Conservation (phyloP, 345 rosid species). For the Carallia brachiata region DNA sequence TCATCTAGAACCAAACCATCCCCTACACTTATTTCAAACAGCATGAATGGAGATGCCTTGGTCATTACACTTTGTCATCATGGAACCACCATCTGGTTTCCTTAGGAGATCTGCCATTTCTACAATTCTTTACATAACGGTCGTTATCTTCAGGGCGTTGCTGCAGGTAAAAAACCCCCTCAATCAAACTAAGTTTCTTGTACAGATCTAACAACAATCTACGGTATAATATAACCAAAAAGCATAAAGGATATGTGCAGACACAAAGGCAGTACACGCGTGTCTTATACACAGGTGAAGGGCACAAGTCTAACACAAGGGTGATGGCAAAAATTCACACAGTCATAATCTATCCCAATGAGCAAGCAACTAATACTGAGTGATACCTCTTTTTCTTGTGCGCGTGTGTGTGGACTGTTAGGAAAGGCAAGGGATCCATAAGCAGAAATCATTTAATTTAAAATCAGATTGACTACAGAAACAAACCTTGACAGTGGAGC, state of each 20-base stretch:
- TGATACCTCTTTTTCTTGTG: neutral
- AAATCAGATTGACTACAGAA: neutral
- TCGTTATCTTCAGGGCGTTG: conserved; percentile 96
- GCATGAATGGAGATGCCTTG: conserved; percentile 18
- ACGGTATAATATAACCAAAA: neutral
- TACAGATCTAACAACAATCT: too few species aligned
- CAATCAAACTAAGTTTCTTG: neutral
- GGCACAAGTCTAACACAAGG: neutral
- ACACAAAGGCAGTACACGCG: too few species aligned
- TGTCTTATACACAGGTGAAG: too few species aligned
- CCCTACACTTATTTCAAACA: conserved; percentile 23
- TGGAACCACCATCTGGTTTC: conserved; percentile 99
- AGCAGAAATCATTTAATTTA: neutral
- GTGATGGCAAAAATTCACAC: neutral
- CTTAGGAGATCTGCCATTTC: conserved; percentile 94
- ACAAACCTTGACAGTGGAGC: conserved; percentile 86
- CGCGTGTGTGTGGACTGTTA: neutral
- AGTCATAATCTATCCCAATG: neutral
- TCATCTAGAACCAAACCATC: conserved; percentile 19
- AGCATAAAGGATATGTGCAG: neutral
- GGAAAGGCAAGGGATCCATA: too few species aligned
- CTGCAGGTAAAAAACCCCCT: conserved; percentile 42
- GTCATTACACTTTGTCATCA: conserved; percentile 75
- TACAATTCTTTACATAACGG: conserved; percentile 91
- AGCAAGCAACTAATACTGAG: neutral